These are phyloP conservation scores for Arabidopsis arenosa DNA, from an alignment of 345 rosid genomes.

Conservation along the genomic window DNA sequence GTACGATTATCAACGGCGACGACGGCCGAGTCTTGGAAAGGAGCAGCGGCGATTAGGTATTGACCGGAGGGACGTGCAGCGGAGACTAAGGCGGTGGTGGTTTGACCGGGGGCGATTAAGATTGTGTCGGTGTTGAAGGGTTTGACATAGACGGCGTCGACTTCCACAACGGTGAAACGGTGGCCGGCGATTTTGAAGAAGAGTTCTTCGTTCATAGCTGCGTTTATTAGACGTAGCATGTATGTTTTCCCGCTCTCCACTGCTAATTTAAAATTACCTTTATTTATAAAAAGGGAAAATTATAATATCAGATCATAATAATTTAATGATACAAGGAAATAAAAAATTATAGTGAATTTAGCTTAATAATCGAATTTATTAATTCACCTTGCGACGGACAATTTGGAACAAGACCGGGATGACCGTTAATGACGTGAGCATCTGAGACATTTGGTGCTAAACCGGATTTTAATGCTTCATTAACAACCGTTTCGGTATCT, in stretches of 20 bases:
- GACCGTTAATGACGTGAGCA: slow-evolving; percentile 90
- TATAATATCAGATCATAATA: not conserved
- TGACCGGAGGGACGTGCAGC: slow-evolving; percentile 56
- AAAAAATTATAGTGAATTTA: not conserved
- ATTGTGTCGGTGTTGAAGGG: slow-evolving; percentile 74
- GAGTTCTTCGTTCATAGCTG: slow-evolving; percentile 89
- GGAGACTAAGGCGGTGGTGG: slow-evolving; percentile 66
- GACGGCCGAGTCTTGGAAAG: slow-evolving; percentile 85
- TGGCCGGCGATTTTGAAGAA: slow-evolving; percentile 88
- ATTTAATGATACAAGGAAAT: not conserved
- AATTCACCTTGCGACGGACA: slow-evolving; percentile 62
- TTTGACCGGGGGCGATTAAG: slow-evolving; percentile 79
- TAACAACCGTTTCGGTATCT: slow-evolving; percentile 73
- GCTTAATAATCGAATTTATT: not conserved
- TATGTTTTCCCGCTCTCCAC: slow-evolving; percentile 68
- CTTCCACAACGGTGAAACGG: slow-evolving; percentile 81
- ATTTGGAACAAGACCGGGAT: slow-evolving; percentile 58
- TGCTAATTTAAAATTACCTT: slow-evolving; percentile 46
- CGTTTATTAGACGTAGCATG: slow-evolving; percentile 78
- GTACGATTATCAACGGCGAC: slow-evolving; percentile 67
- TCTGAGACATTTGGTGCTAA: slow-evolving; percentile 85
- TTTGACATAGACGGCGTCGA: slow-evolving; percentile 78
- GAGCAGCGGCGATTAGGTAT: slow-evolving; percentile 67
- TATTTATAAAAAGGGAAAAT: not conserved
- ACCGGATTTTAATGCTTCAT: slow-evolving; percentile 77